Base-by-base conservation (phyloP, 2,329 filamentous ascomycete genomes). In the Claviceps purpurea region DNA sequence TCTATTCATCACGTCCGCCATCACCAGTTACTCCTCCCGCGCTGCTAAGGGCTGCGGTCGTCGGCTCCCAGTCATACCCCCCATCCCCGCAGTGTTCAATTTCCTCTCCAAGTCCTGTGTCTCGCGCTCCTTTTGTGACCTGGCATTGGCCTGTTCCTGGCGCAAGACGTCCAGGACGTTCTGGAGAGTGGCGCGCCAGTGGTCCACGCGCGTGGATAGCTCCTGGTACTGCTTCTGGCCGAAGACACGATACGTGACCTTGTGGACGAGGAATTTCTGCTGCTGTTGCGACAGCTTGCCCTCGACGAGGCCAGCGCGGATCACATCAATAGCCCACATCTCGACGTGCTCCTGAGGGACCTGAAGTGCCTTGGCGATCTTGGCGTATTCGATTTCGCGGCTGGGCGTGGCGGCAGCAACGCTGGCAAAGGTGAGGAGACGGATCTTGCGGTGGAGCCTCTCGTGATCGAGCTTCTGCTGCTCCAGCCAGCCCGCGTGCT, bases 241-340 rank as follows among this genome's bases (percentile, higher is more conserved):
- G 64, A 98, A 98, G 51, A 96, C 90, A 56, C 93, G 85, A 78
- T 97, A 96, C 55, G 89, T 95, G 62, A 89, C 89, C 67, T 93
- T 84, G 77, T 98, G 93, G 56, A 98, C 89, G 51, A 96, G 78
- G 78, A 98, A 97, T 57, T 91, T 87, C 67, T 88, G 81, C 68
- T 89, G 89, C 67, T 91, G 79, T 74, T 98, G 93, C 54, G 87
- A 93, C 60, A 98, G 82, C 73, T 95, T 95, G 66, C 93, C 93
- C 75, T 98, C 93, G 50, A 98, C 88, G 40, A 98, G 82, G 38
- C 90, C 89, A 47, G 90, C 89, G 60, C 93, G 88, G 71, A 98
- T 96, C 60, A 94, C 90, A 68, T 98, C 93, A 64, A 98, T 98
- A 59, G 94, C 89, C 93, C 93, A 98, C 78, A 91, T 86, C 77